Evolutionary conservation across 306 rosid species (phyloP).

Genomic region (Begonia loranthoides): DNA sequence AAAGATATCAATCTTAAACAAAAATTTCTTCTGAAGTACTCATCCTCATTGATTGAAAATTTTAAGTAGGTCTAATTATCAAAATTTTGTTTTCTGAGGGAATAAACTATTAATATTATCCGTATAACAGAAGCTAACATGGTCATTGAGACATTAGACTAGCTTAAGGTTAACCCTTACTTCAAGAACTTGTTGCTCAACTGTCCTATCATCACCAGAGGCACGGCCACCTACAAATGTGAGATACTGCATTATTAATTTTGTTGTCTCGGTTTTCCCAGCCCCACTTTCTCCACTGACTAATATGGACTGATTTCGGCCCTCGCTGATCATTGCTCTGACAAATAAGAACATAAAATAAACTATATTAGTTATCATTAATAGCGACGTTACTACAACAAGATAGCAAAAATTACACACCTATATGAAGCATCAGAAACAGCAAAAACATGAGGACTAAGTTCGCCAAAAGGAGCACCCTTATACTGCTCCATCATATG

Average conservation of each 20-base stretch:
- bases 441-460: conserved; percentile 96
- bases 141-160: neutral
- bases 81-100: neutral
- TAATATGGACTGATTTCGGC: conserved; percentile 78
- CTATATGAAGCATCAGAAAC: conserved; percentile 94
- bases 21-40: no score
- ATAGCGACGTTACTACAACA: no score
- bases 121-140: neutral
- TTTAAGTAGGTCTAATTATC: neutral
- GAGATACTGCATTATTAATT: conserved; percentile 94
- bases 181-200: conserved; percentile 97
- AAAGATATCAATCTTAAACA: no score
- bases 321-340: conserved; percentile 92
- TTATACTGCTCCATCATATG: conserved; percentile 97
- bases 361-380: no score
- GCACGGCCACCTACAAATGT: conserved; percentile 96
- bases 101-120: neutral
- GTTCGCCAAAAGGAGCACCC: conserved; percentile 92
- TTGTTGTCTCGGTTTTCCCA: conserved; percentile 97
- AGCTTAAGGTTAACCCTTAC: conserved; percentile 33
- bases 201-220: conserved; percentile 69
- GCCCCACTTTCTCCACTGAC: conserved; percentile 99
- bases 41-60: no score
- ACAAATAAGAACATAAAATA: conserved; percentile 24
- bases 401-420: conserved; percentile 25